A percentile compares a stretch with the other conserved stretches of the same genome.
Evolutionary conservation across 352 stramenopile species (phyloP).

Genomic region (Pilasporangium apinafurcum): DNA sequence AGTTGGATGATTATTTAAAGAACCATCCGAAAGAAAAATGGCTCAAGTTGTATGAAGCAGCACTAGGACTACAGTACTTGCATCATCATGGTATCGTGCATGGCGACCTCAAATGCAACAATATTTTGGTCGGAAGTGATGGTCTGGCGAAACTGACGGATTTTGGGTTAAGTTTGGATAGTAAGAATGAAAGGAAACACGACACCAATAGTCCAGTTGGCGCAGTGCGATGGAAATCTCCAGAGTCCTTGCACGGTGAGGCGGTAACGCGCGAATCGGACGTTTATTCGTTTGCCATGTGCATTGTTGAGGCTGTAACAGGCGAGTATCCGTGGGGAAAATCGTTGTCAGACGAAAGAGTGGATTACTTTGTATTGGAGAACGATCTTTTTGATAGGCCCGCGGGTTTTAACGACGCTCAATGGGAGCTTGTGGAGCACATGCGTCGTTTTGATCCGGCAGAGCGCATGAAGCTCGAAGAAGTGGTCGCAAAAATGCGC

Average conservation of each 20-base stretch:
- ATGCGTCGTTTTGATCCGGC: background rate
- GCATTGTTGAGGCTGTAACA: conserved; percentile 1
- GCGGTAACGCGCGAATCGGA: conserved; percentile 1
- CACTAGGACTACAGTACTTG: conserved; percentile 31
- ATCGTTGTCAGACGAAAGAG: background rate
- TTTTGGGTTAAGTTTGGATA: conserved; percentile 1
- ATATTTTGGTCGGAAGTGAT: conserved; percentile 10
- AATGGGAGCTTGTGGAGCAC: background rate
- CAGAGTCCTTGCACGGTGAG: background rate
- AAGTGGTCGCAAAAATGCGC: conserved; percentile 3
- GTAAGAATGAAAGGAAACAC: background rate
- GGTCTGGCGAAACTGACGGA: background rate
- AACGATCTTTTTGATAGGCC: background rate
- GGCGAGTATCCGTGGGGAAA: background rate
- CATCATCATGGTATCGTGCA: conserved; percentile 45
- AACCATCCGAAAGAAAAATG: too few relatives aligned
- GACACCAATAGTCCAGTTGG: conserved; percentile 1
- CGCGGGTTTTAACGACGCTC: background rate
- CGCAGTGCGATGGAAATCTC: background rate
- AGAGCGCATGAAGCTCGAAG: background rate
- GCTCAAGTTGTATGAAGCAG: background rate
- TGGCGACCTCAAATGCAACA: conserved; percentile 70
- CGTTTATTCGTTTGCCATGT: conserved; percentile 3
- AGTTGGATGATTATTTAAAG: background rate
- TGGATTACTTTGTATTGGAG: background rate